phyloP scores from a whole-genome alignment of 2,329 filamentous ascomycete genomes.

The Thielaviopsis euricoi region DNA sequence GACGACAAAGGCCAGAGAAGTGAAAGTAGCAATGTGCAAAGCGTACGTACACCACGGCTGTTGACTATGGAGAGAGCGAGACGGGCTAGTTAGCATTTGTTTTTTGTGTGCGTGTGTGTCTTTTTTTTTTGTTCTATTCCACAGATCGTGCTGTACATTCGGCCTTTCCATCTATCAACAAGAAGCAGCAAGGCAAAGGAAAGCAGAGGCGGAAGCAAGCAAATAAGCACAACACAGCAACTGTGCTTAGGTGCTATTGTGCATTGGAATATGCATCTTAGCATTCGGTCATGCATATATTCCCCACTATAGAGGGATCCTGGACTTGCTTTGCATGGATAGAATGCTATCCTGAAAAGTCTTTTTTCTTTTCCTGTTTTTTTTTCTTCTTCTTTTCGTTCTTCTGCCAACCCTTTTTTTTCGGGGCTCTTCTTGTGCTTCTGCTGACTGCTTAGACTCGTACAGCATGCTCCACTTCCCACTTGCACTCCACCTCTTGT shows the following conservation, averaged over 20 bases:
- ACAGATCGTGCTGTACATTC: not conserved
- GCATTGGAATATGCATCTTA: not conserved
- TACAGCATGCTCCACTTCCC: not conserved
- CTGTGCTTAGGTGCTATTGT: not conserved
- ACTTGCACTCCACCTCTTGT: too few relatives aligned
- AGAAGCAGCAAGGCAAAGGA: too few relatives aligned
- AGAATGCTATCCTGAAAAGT: too few relatives aligned
- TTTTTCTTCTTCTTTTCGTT: not conserved
- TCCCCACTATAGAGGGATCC: not conserved
- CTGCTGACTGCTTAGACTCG: not conserved
- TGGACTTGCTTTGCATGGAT: not conserved
- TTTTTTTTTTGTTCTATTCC: too few relatives aligned
- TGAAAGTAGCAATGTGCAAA: conserved; percentile 81
- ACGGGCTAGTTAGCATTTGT: not conserved
- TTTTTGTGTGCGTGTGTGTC: too few relatives aligned
- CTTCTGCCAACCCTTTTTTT: not conserved
- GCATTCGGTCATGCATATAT: not conserved
- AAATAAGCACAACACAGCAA: not conserved
- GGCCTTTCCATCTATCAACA: too few relatives aligned
- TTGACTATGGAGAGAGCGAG: conserved; percentile 37
- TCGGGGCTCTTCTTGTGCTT: not conserved
- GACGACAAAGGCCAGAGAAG: conserved; percentile 65
- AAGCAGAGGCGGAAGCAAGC: not conserved
- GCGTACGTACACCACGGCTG: conserved; percentile 91
- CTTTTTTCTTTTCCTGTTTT: not conserved